Evolutionary conservation across 208 protist genomes (phyloP), one percentile per base, ranked within the genome.

Genomic region (Leishmania arabica): DNA sequence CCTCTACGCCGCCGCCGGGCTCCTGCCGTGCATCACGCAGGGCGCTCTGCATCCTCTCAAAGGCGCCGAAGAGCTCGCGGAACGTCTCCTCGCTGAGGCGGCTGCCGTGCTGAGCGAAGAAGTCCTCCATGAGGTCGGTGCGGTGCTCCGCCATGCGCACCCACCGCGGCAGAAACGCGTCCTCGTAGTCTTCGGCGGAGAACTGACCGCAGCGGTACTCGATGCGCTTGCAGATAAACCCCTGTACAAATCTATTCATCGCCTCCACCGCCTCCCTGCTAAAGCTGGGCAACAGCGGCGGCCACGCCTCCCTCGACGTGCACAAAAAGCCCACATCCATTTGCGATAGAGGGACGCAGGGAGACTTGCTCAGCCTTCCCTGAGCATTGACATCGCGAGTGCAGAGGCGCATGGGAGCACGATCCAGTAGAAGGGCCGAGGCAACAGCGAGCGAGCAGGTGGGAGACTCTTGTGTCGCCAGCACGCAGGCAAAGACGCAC

Each of bases 181-280:
- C 65, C 45, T 81, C 71, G 78, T 87, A 90, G 37, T 81, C 75
- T 17, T 34, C 54, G 6, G 56, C 58, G 2, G 68, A 62, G 31
- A 83, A 66, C 65, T 90, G 84, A n/a, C 87, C 87, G 82, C 87
- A 90, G 73, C 85, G 85, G 70, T 79, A 88, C 81, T 90, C 75
- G 66, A 90, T 90, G 71, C 80, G 80, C 69, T 78, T 78, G 68
- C 78, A 80, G 80, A 90, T 84, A 53, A 87, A 88, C 11, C 81
- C 79, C 31, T 84, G 64, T 27, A 90, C 78, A 64, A 90, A 90
- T 42, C 77, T 60, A 21, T 83, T 78, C 21, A 88, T 19, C 8
- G 82, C 81, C 49, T 65, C 84, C 15, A 75, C 79, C 34, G 82
- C 79, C 45, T 86, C 83, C 34, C 31, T 69, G 56, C 77, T 76